phyloP scores from a whole-genome alignment of 2,329 filamentous ascomycete species.

The Diaporthe longicolla region DNA sequence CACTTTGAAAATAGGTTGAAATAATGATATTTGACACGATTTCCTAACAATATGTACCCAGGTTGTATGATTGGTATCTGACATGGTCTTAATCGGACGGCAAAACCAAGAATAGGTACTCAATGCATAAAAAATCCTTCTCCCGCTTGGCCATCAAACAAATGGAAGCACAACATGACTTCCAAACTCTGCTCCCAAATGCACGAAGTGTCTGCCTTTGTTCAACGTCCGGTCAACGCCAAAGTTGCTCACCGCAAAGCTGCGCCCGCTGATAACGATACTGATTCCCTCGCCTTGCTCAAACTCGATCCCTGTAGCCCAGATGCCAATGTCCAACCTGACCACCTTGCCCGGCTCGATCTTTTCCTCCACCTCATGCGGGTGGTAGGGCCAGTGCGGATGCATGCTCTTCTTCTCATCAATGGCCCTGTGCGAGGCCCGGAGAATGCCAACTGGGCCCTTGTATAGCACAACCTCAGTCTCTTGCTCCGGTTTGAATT shows the following conservation, averaged over 20 bases:
- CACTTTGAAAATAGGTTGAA: no score
- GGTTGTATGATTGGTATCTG: no score
- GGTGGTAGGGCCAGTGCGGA: constrained; percentile 46
- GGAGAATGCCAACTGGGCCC: constrained; percentile 47
- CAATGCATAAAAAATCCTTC: no score
- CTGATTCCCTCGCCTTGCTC: not conserved
- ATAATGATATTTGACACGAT: no score
- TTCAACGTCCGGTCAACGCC: not conserved
- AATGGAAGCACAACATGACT: not conserved
- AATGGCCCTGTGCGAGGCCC: constrained; percentile 46
- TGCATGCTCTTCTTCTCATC: constrained; percentile 48
- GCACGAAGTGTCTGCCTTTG: not conserved
- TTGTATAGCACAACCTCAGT: constrained; percentile 48
- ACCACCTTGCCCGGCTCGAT: constrained; percentile 3
- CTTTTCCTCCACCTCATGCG: constrained; percentile 4
- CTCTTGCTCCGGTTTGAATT: constrained; percentile 44
- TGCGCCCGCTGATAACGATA: not conserved
- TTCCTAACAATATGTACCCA: no score
- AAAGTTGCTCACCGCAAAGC: not conserved
- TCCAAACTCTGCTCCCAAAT: not conserved
- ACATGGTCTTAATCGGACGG: no score
- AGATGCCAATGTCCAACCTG: constrained; percentile 4
- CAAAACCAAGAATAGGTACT: no score
- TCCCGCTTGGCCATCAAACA: not conserved
- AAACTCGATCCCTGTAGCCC: constrained; percentile 12